A percentile compares a stretch with the other conserved stretches of the same genome.
Evolutionary conservation across 2,329 filamentous ascomycete species (phyloP).

Genomic region (Penicillium frequentans): DNA sequence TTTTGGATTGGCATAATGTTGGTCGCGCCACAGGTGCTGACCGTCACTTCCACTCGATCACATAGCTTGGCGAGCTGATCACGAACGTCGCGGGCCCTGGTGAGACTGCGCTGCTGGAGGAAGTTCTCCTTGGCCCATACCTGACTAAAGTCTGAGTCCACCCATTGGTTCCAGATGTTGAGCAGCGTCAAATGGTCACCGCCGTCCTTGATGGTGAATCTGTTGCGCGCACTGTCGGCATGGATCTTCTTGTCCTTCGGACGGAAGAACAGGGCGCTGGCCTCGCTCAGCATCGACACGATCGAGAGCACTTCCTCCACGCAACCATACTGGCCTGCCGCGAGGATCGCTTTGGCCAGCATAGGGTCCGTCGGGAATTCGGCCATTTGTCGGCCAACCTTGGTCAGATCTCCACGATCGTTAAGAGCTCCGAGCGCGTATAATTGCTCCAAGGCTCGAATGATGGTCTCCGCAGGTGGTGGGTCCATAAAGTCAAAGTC

Average conservation of each 20-base stretch:
- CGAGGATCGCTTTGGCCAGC: constrained; percentile 84
- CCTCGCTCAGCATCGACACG: constrained; percentile 90
- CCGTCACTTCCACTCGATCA: constrained; percentile 82
- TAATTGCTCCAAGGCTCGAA: constrained; percentile 82
- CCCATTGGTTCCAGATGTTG: constrained; percentile 95
- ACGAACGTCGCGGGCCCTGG: constrained; percentile 82
- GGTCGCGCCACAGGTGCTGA: constrained; percentile 65
- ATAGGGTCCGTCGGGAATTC: constrained; percentile 93
- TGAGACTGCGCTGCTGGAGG: constrained; percentile 85
- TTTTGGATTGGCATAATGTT: constrained; percentile 82
- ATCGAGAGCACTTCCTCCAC: constrained; percentile 91
- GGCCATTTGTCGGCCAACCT: constrained; percentile 88
- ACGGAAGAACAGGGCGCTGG: constrained; percentile 85
- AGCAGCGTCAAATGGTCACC: constrained; percentile 87
- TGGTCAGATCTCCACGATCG: constrained; percentile 83
- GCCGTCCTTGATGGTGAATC: constrained; percentile 87
- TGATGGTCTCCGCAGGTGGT: constrained; percentile 84
- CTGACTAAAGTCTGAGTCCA: constrained; percentile 82
- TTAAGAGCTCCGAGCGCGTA: constrained; percentile 90
- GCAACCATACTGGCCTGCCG: constrained; percentile 86
- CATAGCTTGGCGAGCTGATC: constrained; percentile 91
- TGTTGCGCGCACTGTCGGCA: constrained; percentile 82
- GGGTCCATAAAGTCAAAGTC: constrained; percentile 97
- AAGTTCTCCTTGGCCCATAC: constrained; percentile 94
- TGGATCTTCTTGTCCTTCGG: constrained; percentile 98